Conservation (phyloP, 78 protist genomes). For the Creolimax fragrantissima region DNA sequence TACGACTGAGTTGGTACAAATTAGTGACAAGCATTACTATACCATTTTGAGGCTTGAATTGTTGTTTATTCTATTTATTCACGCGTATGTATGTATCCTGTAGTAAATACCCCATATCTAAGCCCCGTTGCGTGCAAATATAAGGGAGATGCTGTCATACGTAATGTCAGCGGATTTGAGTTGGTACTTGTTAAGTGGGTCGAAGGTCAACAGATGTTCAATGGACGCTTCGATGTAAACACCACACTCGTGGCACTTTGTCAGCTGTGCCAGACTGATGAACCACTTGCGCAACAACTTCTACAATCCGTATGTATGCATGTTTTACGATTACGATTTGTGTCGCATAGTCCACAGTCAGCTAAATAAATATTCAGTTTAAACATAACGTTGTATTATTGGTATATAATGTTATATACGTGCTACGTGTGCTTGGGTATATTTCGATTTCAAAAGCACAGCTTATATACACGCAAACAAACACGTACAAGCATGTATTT, state of each 20-base stretch:
- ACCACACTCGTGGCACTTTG: not conserved
- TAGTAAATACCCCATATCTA: not conserved
- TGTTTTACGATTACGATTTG: too few relatives aligned
- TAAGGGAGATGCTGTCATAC: not conserved
- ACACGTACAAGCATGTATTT: not conserved
- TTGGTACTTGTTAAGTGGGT: not conserved
- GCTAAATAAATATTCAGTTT: too few relatives aligned
- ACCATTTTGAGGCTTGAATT: too few relatives aligned
- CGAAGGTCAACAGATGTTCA: not conserved
- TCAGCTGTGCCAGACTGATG: not conserved
- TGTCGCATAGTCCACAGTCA: too few relatives aligned
- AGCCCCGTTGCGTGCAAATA: not conserved
- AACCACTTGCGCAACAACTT: not conserved
- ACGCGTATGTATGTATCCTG: too few relatives aligned
- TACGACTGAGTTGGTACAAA: too few relatives aligned
- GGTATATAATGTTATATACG: too few relatives aligned
- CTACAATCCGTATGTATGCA: too few relatives aligned
- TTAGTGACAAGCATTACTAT: too few relatives aligned
- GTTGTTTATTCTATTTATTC: too few relatives aligned
- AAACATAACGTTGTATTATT: too few relatives aligned
- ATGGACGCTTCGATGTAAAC: not conserved
- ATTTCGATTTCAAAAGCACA: not conserved
- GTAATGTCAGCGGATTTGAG: not conserved
- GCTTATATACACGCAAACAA: not conserved
- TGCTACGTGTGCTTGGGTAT: too few relatives aligned